Base-by-base conservation (phyloP, 345 rosid genomes). In the Eucalyptus polybractea region DNA sequence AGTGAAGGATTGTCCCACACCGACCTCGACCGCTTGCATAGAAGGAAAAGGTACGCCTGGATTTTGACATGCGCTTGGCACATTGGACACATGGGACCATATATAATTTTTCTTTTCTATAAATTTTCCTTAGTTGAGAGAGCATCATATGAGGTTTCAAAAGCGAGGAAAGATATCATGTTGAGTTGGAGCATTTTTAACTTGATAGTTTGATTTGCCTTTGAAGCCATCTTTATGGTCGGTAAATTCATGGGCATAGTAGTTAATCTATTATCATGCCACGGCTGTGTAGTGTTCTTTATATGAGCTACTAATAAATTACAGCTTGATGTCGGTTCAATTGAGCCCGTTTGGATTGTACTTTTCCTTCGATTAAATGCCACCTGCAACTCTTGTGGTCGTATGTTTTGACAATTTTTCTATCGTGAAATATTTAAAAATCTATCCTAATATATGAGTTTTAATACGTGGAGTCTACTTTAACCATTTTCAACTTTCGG, bases 231-330 rank as follows among this genome's bases (percentile, higher is more conserved):
- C 25, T 8, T 69, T 33, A 3, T 69, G 67, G 80, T 69, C 4
- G 0, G 12, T 69, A 33, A 16, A 69, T 8, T 31, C 12, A 69
- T 2, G 24, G 42, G 13, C 44, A 8, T 33, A 17, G 19, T 69
- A 31, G 22, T 69, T 8, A 69, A 69, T 33, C 80, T 17, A 33
- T 3, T 9, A 19, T 72, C 24, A 22, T 72, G 25, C 2, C 81
- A 9, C 0, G 2, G 5, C 4, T 9, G 0, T 33, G 13, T 19
- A 19, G 13, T 2, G 7, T 17, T 9, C 44, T 33, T 72, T 72
- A 17, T 72, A 72, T 72, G 81, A 72, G 25, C 44, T 72, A 17
- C 40, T 72, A 19, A 33, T 72, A 72, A 9, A 4, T 8, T 33
- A 21, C 1, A 9, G 1, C 25, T 33, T 33, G 44, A 33, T 72